These are phyloP conservation scores for Geotrichum citri-aurantii DNA, from an alignment of 1,139 yeast species.

Conservation along the genomic window DNA sequence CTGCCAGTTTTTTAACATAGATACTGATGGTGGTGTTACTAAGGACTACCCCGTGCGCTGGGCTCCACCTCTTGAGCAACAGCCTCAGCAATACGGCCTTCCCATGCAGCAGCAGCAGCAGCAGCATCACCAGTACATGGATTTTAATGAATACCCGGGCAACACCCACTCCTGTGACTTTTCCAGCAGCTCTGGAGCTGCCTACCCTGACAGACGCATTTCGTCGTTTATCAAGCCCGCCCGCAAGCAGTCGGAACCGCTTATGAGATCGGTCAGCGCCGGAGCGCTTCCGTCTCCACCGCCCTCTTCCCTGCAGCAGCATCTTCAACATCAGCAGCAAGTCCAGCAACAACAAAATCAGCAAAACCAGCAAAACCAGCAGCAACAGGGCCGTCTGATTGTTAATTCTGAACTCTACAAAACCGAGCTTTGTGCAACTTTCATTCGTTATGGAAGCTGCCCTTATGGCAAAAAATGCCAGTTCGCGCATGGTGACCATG, in stretches of 20 bases:
- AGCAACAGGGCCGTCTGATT: conserved; percentile 27
- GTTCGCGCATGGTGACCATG: conserved; percentile 85
- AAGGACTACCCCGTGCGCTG: conserved; percentile 13
- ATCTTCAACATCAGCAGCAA: conserved; percentile 9
- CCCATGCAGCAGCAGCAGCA: conserved; percentile 8
- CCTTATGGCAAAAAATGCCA: conserved; percentile 91
- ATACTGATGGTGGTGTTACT: conserved; percentile 14
- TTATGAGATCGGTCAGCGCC: neutral
- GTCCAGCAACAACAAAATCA: neutral
- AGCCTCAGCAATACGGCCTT: neutral
- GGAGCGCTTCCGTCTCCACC: conserved; percentile 10
- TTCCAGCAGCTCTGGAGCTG: neutral
- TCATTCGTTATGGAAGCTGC: conserved; percentile 57
- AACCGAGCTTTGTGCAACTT: conserved; percentile 84
- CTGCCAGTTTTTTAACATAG: conserved; percentile 15
- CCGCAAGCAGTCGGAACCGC: conserved; percentile 8
- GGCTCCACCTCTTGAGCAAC: conserved; percentile 10
- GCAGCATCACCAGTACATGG: conserved; percentile 2
- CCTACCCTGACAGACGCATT: neutral
- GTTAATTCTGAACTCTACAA: conserved; percentile 75
- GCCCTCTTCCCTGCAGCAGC: conserved; percentile 5
- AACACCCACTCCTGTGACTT: neutral
- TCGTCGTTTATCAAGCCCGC: conserved; percentile 7
- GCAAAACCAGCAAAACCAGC: conserved; percentile 3
- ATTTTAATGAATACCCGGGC: neutral